A percentile compares a stretch with the other conserved stretches of the same genome.
Conservation (phyloP, 1,139 yeast genomes). For the Debaryomycetaceae sp. region DNA sequence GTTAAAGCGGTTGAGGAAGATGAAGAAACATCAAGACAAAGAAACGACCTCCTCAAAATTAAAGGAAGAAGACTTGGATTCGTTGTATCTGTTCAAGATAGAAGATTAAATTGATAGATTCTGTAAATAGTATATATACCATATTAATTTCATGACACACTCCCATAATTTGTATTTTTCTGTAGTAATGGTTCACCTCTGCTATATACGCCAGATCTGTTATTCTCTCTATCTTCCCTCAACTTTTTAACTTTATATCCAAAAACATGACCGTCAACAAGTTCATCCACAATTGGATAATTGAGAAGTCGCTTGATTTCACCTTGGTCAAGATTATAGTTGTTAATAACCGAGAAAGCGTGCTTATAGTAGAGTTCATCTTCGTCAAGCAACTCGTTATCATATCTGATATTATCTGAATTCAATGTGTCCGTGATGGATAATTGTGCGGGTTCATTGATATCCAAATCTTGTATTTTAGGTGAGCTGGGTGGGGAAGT, state of each 20-base stretch:
- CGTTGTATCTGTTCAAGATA: constrained; percentile 40
- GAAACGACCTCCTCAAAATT: constrained; percentile 11
- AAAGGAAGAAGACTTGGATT: constrained; percentile 37
- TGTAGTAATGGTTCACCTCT: constrained; percentile 4
- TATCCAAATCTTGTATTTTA: constrained; percentile 9
- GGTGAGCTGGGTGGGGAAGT: constrained; percentile 24
- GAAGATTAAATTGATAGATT: constrained; percentile 24
- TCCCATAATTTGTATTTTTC: constrained; percentile 20
- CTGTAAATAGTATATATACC: constrained; percentile 1
- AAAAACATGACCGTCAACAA: constrained; percentile 40
- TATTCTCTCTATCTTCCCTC: constrained; percentile 19
- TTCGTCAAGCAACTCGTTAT: constrained; percentile 36
- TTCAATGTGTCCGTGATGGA: constrained; percentile 27
- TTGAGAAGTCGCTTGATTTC: constrained; percentile 35
- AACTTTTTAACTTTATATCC: constrained; percentile 44
- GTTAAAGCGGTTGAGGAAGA: constrained; percentile 14
- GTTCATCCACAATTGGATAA: constrained; percentile 46
- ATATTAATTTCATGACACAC: constrained; percentile 16
- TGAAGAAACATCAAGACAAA: constrained; percentile 12
- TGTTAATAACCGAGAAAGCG: constrained; percentile 36
- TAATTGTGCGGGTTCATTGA: constrained; percentile 5
- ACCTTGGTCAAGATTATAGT: constrained; percentile 37
- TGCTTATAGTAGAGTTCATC: constrained; percentile 36
- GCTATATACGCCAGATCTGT: constrained; percentile 1
- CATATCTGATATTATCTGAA: constrained; percentile 27